phyloP scores from a whole-genome alignment of 202 grass and related monocot genomes.

The Dendrocalamus latiflorus region DNA sequence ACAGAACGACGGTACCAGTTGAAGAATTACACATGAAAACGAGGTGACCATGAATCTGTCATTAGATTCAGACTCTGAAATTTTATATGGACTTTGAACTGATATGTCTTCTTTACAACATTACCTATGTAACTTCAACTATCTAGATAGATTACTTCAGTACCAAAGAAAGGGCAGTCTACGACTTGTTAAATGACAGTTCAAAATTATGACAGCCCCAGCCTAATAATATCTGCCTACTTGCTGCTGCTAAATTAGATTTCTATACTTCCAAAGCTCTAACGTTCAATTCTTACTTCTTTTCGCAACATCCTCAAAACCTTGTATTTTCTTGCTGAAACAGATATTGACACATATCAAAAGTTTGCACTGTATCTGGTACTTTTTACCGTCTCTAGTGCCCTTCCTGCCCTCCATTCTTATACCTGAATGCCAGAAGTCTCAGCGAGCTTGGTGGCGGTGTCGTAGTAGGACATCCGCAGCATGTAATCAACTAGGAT shows the following conservation, averaged over 20 bases:
- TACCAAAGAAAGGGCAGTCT: background rate
- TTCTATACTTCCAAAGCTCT: background rate
- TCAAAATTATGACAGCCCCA: background rate
- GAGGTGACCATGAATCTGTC: background rate
- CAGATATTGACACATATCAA: background rate
- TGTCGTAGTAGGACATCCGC: constrained; percentile 86
- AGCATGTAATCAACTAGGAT: constrained; percentile 98
- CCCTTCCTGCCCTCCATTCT: background rate
- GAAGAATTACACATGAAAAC: background rate
- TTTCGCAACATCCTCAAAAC: background rate
- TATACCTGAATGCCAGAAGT: constrained; percentile 71
- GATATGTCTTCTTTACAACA: background rate
- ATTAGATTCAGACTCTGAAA: background rate
- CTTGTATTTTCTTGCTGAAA: background rate
- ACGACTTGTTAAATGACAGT: background rate
- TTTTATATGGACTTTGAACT: background rate
- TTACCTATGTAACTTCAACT: background rate
- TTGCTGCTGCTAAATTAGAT: constrained; percentile 15
- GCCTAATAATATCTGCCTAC: background rate
- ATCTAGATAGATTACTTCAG: background rate
- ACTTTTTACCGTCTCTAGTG: too few species aligned
- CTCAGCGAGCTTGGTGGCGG: constrained; percentile 52
- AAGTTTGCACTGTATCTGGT: too few species aligned
- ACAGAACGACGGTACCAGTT: background rate
- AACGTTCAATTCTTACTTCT: background rate